Base-by-base conservation (phyloP, 176 grass and related monocot genomes). In the Coix lacrymajobi region DNA sequence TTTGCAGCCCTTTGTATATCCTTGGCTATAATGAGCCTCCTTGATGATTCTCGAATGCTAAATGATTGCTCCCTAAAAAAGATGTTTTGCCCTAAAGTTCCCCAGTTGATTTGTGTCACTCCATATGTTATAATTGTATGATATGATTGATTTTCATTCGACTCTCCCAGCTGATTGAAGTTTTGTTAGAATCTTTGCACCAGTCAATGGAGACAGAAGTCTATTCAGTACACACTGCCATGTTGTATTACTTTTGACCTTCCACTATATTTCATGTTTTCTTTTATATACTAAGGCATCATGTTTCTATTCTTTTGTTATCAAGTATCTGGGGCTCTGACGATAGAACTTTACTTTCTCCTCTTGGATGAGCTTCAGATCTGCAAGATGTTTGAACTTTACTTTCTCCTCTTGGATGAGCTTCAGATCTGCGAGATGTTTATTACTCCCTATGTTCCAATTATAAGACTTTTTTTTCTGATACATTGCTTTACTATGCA, bases 1-100 rank as follows among this genome's bases (percentile, higher is more conserved):
- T 80, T 62, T 80, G 85, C 44, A 85, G 81, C 71, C 77, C 46
- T 63, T 38, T 92, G 86, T 81, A 86, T 20, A 85, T 88, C 86
- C 82, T 69, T 84, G 56, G 39, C 79, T 69, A 78, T 80, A 83
- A 46, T 71, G 41, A 31, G 69, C 73, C 67, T 68, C 82, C 48
- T 88, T 87, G 26, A 80, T 85, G 71, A 76, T 70, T 89, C 32
- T 34, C 43, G 65, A 79, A 76, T 71, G 84, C 61, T 73, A 80
- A 77, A 79, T 81, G 73, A 82, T 86, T 66, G 86, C 67, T 69
- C 73, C 68, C 70, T 75, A 75, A 80, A 71, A 46, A 28, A 19
- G 31, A 86, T 61, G 46, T 20, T 75, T 74, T 57, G 22, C 61
- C 76, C 36, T 5, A 24, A 62, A 80, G 11, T 84, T 66, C 29